Evolutionary conservation across 2,329 filamentous ascomycete species (phyloP), one percentile per base, ranked within the genome.

Genomic region (Stemphylium lycopersici): DNA sequence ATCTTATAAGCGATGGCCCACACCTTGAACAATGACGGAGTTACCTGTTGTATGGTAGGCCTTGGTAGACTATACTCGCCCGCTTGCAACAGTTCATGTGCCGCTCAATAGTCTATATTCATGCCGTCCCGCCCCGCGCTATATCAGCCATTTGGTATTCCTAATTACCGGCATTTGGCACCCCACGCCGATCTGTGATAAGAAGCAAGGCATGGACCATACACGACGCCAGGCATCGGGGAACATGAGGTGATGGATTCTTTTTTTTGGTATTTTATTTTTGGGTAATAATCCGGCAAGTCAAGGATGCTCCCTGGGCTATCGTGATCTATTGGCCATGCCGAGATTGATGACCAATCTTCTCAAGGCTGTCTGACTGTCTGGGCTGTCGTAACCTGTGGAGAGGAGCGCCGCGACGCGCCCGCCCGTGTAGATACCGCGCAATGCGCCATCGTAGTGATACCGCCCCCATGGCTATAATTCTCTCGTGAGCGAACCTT

Each of bases 11-110:
- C 15, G 15, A 36, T 10, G 34, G 6, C 7, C 15, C 8, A 15
- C 18, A 20, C 18, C 13, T 13, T 13, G 22, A 24, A n/a, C 13
- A 29, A 11, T 11, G 7, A 11, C 26, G 10, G 10, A 29, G 26
- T 10, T 29, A 29, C 26, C 26, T 29, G 11, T 7, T 29, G 26
- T 29, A 29, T 29, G 26, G 26, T 29, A 29, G 26, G 26, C 8
- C 7, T 29, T 29, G 7, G 26, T 29, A 11, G 11, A 22, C 29
- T 33, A 33, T 16, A 43, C 15, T 22, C 33, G 32, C 31, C 43
- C 37, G 45, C 44, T 41, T 53, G 26, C 50, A 41, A 37, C 16
- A 37, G 12, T 26, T 26, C 16, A 38, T 42, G 31, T 49, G n/a
- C 36, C 31, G 37, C 29, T 48, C 29, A 16, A 42, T 34, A 32